phyloP scores from a whole-genome alignment of 768 basidiomycete genomes.

The Pulveroboletus sp. region DNA sequence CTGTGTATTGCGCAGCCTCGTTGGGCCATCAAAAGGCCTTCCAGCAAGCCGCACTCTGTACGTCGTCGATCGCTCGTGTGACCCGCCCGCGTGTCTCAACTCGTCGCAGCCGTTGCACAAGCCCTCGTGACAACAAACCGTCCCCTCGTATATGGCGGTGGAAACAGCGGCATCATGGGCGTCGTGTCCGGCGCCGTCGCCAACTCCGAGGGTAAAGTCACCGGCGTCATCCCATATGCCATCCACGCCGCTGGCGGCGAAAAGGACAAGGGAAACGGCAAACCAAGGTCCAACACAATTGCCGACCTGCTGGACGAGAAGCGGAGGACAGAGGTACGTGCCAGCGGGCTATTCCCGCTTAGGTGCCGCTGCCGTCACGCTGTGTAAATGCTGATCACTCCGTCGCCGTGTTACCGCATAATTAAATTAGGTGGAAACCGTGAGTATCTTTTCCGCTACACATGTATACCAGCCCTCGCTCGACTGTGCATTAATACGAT shows the following conservation, averaged over 20 bases:
- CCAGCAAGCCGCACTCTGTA: constrained; percentile 66
- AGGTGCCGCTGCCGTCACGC: not conserved
- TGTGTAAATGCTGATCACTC: constrained; percentile 12
- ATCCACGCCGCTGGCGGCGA: constrained; percentile 70
- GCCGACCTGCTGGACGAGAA: constrained; percentile 29
- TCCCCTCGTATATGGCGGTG: constrained; percentile 86
- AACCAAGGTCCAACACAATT: constrained; percentile 17
- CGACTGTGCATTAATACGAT: not conserved
- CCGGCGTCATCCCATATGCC: constrained; percentile 76
- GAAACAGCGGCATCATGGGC: constrained; percentile 84
- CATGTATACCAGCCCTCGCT: constrained; percentile 1
- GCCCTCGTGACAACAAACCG: constrained; percentile 62
- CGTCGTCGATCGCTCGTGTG: constrained; percentile 27
- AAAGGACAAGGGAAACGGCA: constrained; percentile 41
- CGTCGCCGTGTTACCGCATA: not conserved
- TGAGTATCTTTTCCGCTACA: constrained; percentile 13
- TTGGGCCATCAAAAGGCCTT: constrained; percentile 61
- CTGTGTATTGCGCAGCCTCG: constrained; percentile 84
- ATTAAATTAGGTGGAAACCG: constrained; percentile 30
- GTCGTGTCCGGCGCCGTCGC: constrained; percentile 65
- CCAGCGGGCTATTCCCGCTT: constrained; percentile 1
- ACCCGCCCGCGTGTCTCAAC: constrained; percentile 1
- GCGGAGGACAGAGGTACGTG: constrained; percentile 35
- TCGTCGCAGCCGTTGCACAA: constrained; percentile 59
- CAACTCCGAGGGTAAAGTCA: constrained; percentile 57